Conservation (phyloP, 2,329 filamentous ascomycete genomes). For the Pyricularia grisea region DNA sequence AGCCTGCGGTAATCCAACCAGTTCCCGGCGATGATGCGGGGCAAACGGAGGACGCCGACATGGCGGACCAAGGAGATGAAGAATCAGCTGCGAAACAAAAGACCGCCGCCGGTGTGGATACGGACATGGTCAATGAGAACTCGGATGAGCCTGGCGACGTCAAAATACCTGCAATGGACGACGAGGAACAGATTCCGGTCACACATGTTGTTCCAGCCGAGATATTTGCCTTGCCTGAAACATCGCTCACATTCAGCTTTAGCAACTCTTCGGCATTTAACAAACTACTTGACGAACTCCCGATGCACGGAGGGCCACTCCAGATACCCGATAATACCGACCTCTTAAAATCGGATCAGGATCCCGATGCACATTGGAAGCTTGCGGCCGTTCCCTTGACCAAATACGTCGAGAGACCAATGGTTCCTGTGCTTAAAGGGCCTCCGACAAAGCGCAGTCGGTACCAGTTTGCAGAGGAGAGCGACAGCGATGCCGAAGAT, state of each 20-base stretch:
- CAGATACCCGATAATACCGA: slow-evolving; percentile 46
- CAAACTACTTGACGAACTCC: slow-evolving; percentile 69
- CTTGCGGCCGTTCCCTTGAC: slow-evolving; percentile 74
- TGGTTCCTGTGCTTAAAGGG: slow-evolving; percentile 57
- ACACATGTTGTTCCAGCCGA: slow-evolving; percentile 57
- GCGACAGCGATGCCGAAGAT: slow-evolving; percentile 27
- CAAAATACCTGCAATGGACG: slow-evolving; percentile 17
- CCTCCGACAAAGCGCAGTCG: slow-evolving; percentile 69
- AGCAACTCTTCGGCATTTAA: slow-evolving; percentile 66
- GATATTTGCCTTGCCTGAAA: slow-evolving; percentile 73
- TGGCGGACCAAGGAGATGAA: neutral
- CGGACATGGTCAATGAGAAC: slow-evolving; percentile 34
- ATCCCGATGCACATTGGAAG: slow-evolving; percentile 65
- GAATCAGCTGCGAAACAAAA: slow-evolving; percentile 28
- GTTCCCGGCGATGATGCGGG: neutral
- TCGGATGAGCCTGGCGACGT: slow-evolving; percentile 15
- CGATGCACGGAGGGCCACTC: slow-evolving; percentile 62
- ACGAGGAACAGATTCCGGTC: slow-evolving; percentile 24
- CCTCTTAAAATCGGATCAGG: slow-evolving; percentile 44
- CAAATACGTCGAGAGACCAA: slow-evolving; percentile 75
- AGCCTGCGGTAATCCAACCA: neutral
- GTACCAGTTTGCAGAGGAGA: slow-evolving; percentile 70
- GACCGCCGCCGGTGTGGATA: slow-evolving; percentile 27
- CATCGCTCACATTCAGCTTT: slow-evolving; percentile 73
- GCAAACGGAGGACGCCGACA: neutral